These are phyloP conservation scores for Acrocalymma vagum DNA, from an alignment of 2,329 filamentous ascomycete genomes.

Conservation along the genomic window DNA sequence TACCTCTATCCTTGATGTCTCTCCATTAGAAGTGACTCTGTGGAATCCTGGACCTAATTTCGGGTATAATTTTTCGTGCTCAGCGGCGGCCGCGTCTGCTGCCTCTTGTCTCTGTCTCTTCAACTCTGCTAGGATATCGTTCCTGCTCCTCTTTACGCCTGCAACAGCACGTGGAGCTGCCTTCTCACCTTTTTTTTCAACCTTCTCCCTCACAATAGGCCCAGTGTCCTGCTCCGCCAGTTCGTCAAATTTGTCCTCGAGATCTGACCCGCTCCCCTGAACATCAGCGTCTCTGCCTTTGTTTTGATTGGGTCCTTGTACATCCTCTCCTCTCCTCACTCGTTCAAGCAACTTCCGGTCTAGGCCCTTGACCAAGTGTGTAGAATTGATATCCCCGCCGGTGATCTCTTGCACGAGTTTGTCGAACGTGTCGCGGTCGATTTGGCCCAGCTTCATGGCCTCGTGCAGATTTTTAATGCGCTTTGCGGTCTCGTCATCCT, in stretches of 20 bases:
- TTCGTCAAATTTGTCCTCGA: conserved; percentile 59
- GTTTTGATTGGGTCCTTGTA: conserved; percentile 47
- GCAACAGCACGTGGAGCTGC: conserved; percentile 50
- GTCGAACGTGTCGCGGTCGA: conserved; percentile 82
- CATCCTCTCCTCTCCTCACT: conserved; percentile 71
- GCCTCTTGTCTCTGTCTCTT: conserved; percentile 62
- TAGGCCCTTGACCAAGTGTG: conserved; percentile 90
- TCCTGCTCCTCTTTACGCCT: conserved; percentile 62
- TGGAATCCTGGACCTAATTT: conserved; percentile 64
- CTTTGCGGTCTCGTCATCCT: conserved; percentile 65
- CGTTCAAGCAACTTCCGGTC: conserved; percentile 83
- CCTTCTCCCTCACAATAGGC: conserved; percentile 68
- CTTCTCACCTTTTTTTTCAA: conserved; percentile 63
- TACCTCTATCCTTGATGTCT: conserved; percentile 63
- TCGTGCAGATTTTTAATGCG: conserved; percentile 83
- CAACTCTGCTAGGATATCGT: conserved; percentile 67
- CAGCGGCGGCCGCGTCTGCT: conserved; percentile 51
- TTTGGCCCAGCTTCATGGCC: conserved; percentile 81
- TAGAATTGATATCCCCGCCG: conserved; percentile 80
- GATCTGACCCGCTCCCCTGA: conserved; percentile 36
- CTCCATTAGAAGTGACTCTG: conserved; percentile 58
- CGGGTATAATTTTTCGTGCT: conserved; percentile 50
- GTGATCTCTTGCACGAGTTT: conserved; percentile 77
- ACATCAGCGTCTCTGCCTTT: conserved; percentile 37
- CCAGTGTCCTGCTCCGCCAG: conserved; percentile 73